Base-by-base conservation (phyloP, 2,329 filamentous ascomycete genomes). In the Colletotrichum liriopes region DNA sequence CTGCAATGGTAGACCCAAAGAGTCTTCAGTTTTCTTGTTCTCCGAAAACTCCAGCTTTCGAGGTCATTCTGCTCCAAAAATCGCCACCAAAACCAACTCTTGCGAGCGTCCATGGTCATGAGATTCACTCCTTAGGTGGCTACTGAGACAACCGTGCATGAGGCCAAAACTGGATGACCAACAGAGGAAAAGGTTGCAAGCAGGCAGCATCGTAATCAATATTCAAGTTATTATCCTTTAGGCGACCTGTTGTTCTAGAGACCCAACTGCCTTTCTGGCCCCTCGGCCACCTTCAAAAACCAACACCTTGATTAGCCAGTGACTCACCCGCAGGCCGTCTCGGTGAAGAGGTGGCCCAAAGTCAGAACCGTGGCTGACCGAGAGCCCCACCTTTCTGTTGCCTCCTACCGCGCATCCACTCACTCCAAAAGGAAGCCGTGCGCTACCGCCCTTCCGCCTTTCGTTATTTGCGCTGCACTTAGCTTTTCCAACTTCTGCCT, bases 381-480 rank as follows among this genome's bases (percentile, higher is more conserved):
- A 32, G 6, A 12, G 41, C 45, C 61, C 67, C 67, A 66, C 62
- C 35, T 65, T 65, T 52, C 23, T 18, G 32, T 12, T n/a, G 37
- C 61, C 52, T 47, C 39, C 56, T 32, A 14, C 43, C 26, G 60
- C 26, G 49, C 23, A 54, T 20, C 16, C 52, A 37, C 43, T 55
- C 41, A 60, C 39, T 60, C 41, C 58, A 60, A 47, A 47, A 60
- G 20, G 32, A 37, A 62, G 35, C 49, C 67, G 54, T 54, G 67
- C 67, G 47, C 51, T 56, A 63, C 65, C 58, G 58, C 59, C 49
- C 51, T 65, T 56, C 49, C 37, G 23, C 16, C 29, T 56, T 35
- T 26, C 45, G 37, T 54, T 35, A 52, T 64, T 32, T 43, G 49
- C 23, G 37, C 61, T 49, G 26, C 60, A 63, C 35, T 26, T 63